Evolutionary conservation across 768 basidiomycete species (phyloP).

Genomic region (Harrya chromipes): DNA sequence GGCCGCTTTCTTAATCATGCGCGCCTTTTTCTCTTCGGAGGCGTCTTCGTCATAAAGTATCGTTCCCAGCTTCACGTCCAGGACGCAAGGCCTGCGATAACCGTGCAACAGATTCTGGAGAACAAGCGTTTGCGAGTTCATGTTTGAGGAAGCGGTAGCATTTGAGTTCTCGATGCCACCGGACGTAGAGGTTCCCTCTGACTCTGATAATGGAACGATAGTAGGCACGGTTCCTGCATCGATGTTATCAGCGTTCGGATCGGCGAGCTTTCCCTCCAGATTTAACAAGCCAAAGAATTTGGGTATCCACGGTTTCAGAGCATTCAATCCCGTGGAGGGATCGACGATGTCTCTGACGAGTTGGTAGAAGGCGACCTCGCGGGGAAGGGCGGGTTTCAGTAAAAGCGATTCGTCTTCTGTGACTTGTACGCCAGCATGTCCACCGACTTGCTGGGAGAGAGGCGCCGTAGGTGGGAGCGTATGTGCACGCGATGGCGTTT

Average conservation of each 20-base stretch:
- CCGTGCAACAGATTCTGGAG: conserved; percentile 76
- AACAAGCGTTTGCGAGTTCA: conserved; percentile 62
- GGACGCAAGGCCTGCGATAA: conserved; percentile 79
- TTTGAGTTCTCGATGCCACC: neutral
- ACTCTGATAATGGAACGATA: conserved; percentile 23
- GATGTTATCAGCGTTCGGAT: conserved; percentile 7
- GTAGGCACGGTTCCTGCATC: conserved; percentile 11
- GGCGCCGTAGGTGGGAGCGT: conserved; percentile 28
- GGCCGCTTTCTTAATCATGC: conserved; percentile 71
- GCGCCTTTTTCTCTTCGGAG: conserved; percentile 66
- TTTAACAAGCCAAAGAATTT: conserved; percentile 76
- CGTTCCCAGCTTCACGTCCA: conserved; percentile 94
- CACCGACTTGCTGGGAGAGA: conserved; percentile 70
- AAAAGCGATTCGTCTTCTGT: conserved; percentile 75
- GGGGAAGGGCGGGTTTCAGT: conserved; percentile 68
- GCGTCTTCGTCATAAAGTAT: conserved; percentile 74
- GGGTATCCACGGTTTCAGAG: conserved; percentile 61
- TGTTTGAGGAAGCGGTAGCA: neutral
- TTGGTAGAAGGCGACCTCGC: conserved; percentile 74
- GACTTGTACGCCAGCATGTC: conserved; percentile 70
- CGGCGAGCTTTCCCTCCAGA: conserved; percentile 50
- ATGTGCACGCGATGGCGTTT: conserved; percentile 9
- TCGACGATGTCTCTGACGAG: conserved; percentile 35
- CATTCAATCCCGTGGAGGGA: conserved; percentile 14
- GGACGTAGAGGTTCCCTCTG: conserved; percentile 45